Conservation (phyloP, 139 green algal species). For the Spirogloea muscicola region DNA sequence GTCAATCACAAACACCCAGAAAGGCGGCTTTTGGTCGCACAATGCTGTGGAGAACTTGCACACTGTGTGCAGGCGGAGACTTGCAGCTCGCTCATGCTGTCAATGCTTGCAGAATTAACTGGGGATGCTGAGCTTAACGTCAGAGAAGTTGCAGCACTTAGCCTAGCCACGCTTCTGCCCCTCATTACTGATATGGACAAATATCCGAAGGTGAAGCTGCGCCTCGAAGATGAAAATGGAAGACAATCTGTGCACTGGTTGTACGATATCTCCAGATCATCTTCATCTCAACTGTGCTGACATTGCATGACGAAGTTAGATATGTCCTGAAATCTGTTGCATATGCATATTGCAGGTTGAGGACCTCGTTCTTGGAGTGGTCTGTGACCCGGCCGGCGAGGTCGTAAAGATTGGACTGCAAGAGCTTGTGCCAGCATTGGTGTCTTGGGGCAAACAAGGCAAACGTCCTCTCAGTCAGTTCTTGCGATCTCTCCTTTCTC, state of each 20-base stretch:
- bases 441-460: slow-evolving; percentile 26
- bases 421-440: slow-evolving; percentile 25
- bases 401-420: slow-evolving; percentile 32
- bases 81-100: slow-evolving; percentile 33
- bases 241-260: neutral
- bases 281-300: too few species aligned
- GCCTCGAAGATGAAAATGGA: too few species aligned
- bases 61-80: slow-evolving; percentile 30
- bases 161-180: slow-evolving; percentile 38
- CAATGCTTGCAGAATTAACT: slow-evolving; percentile 30
- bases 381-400: slow-evolving; percentile 22
- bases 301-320: too few species aligned
- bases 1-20: slow-evolving; percentile 43
- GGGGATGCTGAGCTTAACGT: slow-evolving; percentile 29
- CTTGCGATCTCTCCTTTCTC: slow-evolving; percentile 14
- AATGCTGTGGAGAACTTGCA: slow-evolving; percentile 36
- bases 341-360: too few species aligned
- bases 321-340: too few species aligned
- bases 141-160: slow-evolving; percentile 26
- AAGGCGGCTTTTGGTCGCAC: slow-evolving; percentile 36
- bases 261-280: neutral
- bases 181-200: slow-evolving; percentile 33
- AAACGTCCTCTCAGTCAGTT: slow-evolving; percentile 14
- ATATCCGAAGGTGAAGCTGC: slow-evolving; percentile 37
- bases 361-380: slow-evolving; percentile 25